Base-by-base conservation (phyloP, 2,329 filamentous ascomycete genomes). In the Thelonectria discophora region DNA sequence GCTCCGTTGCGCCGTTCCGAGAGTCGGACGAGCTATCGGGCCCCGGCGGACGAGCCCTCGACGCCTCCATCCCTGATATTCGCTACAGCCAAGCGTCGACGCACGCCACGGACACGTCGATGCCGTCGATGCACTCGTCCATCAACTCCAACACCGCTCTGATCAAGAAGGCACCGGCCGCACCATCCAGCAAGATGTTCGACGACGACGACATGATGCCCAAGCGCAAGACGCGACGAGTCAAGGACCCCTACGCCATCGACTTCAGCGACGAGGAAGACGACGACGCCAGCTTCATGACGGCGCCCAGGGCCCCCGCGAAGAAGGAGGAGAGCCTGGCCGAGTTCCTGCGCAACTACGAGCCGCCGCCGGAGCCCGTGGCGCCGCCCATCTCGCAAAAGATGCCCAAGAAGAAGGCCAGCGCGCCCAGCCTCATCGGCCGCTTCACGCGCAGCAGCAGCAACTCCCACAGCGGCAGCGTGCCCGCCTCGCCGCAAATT, bases 221-320 rank as follows among this genome's bases (percentile, higher is more conserved):
- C 5, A 85, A 87, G 69, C 87, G 91, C 55, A 97, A 91, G 72
- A 91, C 90, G 46, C 86, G 90, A 47, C 88, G 92, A 27, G 87
- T 93, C 53, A 91, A 87, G 58, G 95, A 99, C 71, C 95, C 94
- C 0, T 98, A 98, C 68, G 92, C 93, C n/a, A 92, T 98, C 65
- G 94, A 97, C 72, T 81, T 88, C 30, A 91, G 89, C 69, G 90
- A 92, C 58, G 82, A 88, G 9, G 84, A 86, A 13, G 83, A 88
- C 2, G 81, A 74, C 5, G 72, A 86, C 17, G 84, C 88, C 6
- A 80, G 77, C 10, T 69, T 76, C 3, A 73, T 71, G 20, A 64
- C 86, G 30, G 70, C 76, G 39, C 69, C 79, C 72, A 72, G 78
- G 58, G 66, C 73, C 24, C 74, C 77, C 12, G 71, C 70, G 4